Base-by-base conservation (phyloP, 2,329 filamentous ascomycete genomes). In the Emericellopsis atlantica region DNA sequence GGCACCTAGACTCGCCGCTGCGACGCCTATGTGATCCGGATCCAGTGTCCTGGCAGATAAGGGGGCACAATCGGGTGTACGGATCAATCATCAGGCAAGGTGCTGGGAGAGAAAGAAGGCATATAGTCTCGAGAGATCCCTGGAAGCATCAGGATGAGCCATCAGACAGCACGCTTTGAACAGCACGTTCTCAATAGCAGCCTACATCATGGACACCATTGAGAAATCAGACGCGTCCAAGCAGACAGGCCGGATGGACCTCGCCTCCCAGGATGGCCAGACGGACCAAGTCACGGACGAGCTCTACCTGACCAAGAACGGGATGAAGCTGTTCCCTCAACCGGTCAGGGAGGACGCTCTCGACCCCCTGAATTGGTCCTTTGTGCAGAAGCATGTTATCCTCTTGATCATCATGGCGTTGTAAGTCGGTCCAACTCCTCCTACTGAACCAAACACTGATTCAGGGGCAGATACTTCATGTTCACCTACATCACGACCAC, bases 401-500 rank as follows among this genome's bases (percentile, higher is more conserved):
- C 54, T 75, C 4, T 58, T 57, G 3, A 70, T 75, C 44, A 66
- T 74, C 14, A 74, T 74, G 69, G 54, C 65, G 29, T 61, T 70
- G 64, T 73, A 59, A 40, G 61, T 53, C 12, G 21, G 26, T 16
- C 11, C 21, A 24, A 2, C 11, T 29, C 2, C 36, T 26, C 23
- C 4, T 5, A 15, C 2, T 8, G 9, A 38, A 38, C 12, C 8
- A 10, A 11, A 14, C 2, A 10, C 26, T 15, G 23, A 15, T 16
- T 23, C 16, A 40, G 14, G 29, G 33, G 36, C 32, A 70, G 67
- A 45, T 73, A 74, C 48, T 76, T 75, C 49, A 56, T 76, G 45
- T 73, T 76, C 56, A 75, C 72, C 14, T 76, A 74, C 54, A 62
- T 75, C 44, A 75, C 72, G 1, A 76, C 71, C 2, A 72, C 67